Percentiles rank a stretch among this genome's conserved stretches.
Evolutionary conservation across 2,329 filamentous ascomycete genomes (phyloP).

Genomic region (Thielaviopsis musarum): DNA sequence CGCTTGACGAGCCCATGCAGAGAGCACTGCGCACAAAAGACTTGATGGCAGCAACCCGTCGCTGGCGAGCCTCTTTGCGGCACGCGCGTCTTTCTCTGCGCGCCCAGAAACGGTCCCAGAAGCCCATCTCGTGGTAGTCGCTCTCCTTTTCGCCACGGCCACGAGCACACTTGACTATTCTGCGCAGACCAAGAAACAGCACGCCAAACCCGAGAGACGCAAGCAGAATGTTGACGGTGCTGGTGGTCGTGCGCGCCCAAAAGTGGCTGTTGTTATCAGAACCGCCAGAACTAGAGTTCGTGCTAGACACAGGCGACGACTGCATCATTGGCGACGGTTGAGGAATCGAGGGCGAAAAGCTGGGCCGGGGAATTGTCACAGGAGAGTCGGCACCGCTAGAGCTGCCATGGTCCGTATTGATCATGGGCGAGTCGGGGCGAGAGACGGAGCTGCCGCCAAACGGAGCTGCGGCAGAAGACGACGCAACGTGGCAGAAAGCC

Average conservation of each 20-base stretch:
- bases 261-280: background rate
- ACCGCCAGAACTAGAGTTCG: background rate
- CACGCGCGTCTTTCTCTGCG: background rate
- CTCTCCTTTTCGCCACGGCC: background rate
- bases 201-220: background rate
- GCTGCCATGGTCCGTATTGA: background rate
- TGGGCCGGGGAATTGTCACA: background rate
- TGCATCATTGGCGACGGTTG: background rate
- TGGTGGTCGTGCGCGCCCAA: background rate
- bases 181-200: background rate
- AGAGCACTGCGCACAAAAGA: background rate
- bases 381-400: background rate
- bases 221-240: background rate
- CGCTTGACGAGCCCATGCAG: background rate
- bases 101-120: background rate
- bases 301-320: background rate
- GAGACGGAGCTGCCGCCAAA: background rate
- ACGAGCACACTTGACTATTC: background rate
- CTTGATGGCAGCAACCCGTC: background rate
- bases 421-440: background rate
- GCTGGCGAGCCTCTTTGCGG: background rate
- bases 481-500: constrained; percentile 2
- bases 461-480: background rate
- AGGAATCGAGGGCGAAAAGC: background rate
- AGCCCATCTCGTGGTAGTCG: background rate